Base-by-base conservation (phyloP, 495 filamentous ascomycete species). In the Talaromyces trachyspermus region DNA sequence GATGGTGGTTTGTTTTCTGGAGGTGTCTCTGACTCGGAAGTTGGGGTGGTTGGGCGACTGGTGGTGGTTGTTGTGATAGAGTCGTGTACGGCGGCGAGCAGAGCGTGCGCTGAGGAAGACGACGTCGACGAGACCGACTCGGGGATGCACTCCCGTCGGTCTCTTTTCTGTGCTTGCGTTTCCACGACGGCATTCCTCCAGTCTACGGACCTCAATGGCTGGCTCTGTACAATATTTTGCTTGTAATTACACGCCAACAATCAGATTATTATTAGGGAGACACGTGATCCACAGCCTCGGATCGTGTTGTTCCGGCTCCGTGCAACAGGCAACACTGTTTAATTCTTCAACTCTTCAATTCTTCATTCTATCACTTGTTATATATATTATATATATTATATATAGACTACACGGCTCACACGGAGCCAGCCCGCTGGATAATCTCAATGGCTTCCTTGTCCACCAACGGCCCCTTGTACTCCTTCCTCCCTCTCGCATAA, bases 1-100 rank as follows among this genome's bases (percentile, higher is more conserved):
- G 83, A 85, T 27, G 83, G 83, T 10, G 88, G 86, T 15, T 11
- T 5, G 11, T 11, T 0, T 44, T 12, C 14, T 51, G 40, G 0
- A 35, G 17, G 11, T 32, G 22, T 15, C 20, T 26, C 39, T 44
- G 40, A n/a, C 32, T 30, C 18, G 17, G 19, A 6, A 15, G 29
- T 38, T 19, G 35, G 35, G 12, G 17, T 38, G 18, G 35, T 4
- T 7, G 35, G 35, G n/a, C 35, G 35, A 15, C 15, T 20, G 25
- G n/a, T 33, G 2, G 39, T 19, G 24, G 36, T 14, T 38, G 19
- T 57, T 17, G 33, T n/a, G n/a, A 22, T 11, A 19, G 49, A 37
- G 22, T 48, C 40, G 26, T 52, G 51, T 15, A 62, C 56, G 11
- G 54, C 52, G 6, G 51, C 50, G 15, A 62, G 56, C 30, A 53